Evolutionary conservation across 2,329 filamentous ascomycete species (phyloP), one percentile per base, ranked within the genome.

Genomic region (Arthrocladium fulminans): DNA sequence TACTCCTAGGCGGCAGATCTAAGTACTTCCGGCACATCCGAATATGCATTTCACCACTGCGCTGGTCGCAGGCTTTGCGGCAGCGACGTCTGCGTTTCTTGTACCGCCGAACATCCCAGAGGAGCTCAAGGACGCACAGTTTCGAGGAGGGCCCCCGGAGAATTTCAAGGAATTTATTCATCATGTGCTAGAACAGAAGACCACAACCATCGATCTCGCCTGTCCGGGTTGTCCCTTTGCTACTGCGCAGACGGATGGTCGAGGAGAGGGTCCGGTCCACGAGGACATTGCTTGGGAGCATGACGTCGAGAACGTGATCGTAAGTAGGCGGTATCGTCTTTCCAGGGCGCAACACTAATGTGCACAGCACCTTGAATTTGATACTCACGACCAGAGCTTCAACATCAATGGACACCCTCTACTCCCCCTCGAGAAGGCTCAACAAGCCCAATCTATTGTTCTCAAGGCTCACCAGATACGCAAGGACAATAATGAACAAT

Each of bases 401-500:
- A 57, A 51, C 29, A 43, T 59, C 41, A 59, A 59, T 37, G 47
- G 48, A 15, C 37, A 52, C 3, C 44, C 52, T 20, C 34, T 58
- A 17, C 49, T 53, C 23, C 46, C 57, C 27, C 25, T 47, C 35
- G 43, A 54, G 13, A 23, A 39, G 4, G 22, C 27, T 13, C 46
- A 49, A 19, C 38, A 49, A 10, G 38, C 48, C n/a, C 40, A 38
- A n/a, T 50, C 56, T 19, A 49, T 29, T 34, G 37, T 48, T 30
- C 23, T 55, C 37, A 51, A 46, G 2, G 54, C 55, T 15, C 50
- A 49, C 15, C 55, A 57, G 35, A 54, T 58, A 3, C 51, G 52
- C 20, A 49, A 45, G 13, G 52, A 55, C 44, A 65, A 70, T 59
- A 64, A 62, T 50, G 54, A 63, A 49, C 57, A 62, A 41, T 65